Percentiles rank a stretch among this genome's conserved stretches.
These are phyloP conservation scores for Trichoderma breve DNA, from an alignment of 2,329 filamentous ascomycete species.

Conservation along the genomic window DNA sequence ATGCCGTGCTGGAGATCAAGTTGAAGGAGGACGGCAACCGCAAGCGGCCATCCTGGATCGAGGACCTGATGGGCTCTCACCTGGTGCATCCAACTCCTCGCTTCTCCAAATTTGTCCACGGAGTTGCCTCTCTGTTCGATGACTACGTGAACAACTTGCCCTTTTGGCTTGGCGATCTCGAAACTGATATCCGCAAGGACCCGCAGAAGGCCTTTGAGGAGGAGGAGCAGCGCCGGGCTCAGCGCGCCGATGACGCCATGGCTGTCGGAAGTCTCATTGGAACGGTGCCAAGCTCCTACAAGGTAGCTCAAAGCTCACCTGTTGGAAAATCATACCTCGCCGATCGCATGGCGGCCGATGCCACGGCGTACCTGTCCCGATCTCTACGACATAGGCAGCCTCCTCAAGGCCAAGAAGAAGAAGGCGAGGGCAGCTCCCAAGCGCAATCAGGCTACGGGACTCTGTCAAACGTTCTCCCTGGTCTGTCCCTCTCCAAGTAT, in stretches of 20 bases:
- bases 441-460: conserved; percentile 47
- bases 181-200: conserved; percentile 90
- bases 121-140: conserved; percentile 86
- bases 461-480: conserved; percentile 72
- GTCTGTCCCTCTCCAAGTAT: conserved; percentile 79
- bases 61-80: conserved; percentile 89
- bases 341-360: conserved; percentile 52
- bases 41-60: conserved; percentile 79
- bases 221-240: conserved; percentile 80
- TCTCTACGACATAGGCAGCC: conserved; percentile 29
- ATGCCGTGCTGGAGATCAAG: conserved; percentile 90
- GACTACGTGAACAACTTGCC: conserved; percentile 94
- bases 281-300: conserved; percentile 52
- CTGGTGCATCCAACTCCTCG: conserved; percentile 83
- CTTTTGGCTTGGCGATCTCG: conserved; percentile 91
- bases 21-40: conserved; percentile 63
- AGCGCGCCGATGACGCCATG: conserved; percentile 80
- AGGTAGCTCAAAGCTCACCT: conserved; percentile 63
- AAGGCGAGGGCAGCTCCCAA: conserved; percentile 37
- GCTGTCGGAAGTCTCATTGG: conserved; percentile 87
- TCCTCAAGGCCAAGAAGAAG: conserved; percentile 32
- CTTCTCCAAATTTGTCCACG: conserved; percentile 97
- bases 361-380: conserved; percentile 33
- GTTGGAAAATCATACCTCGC: conserved; percentile 63
- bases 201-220: conserved; percentile 87